These are phyloP conservation scores for Solanum habrochaites DNA, from an alignment of 257 asterid genomes.

Conservation along the genomic window DNA sequence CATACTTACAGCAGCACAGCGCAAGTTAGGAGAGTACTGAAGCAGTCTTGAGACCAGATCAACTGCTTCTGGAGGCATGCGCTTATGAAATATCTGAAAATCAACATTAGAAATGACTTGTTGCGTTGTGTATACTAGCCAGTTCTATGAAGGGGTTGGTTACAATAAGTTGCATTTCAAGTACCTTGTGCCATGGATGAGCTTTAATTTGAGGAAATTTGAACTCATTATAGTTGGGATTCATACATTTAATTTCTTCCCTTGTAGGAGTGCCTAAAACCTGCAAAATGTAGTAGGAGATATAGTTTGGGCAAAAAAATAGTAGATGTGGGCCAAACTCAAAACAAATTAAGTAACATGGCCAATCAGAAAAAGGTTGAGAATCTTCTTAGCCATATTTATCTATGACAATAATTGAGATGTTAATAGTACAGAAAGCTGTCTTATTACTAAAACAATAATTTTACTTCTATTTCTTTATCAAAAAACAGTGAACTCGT, in stretches of 20 bases:
- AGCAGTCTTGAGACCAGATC: conserved; percentile 52
- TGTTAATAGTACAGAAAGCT: neutral
- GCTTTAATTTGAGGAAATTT: conserved; percentile 57
- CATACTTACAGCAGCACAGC: conserved; percentile 45
- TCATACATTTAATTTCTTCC: conserved; percentile 62
- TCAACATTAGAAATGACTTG: neutral
- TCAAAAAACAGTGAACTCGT: neutral
- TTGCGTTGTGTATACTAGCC: neutral
- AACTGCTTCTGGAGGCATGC: conserved; percentile 62
- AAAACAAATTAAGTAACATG: neutral
- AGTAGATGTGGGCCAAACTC: neutral
- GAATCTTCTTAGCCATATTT: neutral
- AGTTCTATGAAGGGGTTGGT: neutral
- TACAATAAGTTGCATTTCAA: neutral
- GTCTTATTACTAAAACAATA: neutral
- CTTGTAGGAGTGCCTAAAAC: conserved; percentile 59
- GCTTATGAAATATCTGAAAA: conserved; percentile 42
- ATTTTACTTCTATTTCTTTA: neutral
- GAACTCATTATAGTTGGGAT: conserved; percentile 49
- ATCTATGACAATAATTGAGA: neutral
- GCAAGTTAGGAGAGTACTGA: conserved; percentile 51
- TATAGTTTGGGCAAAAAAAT: neutral
- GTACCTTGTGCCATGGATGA: conserved; percentile 66
- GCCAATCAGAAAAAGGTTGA: neutral
- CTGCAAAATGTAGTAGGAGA: conserved; percentile 10